A percentile compares a stretch with the other conserved stretches of the same genome.
phyloP scores from a whole-genome alignment of 352 stramenopile genomes.

The Hyphochytrium catenoides region DNA sequence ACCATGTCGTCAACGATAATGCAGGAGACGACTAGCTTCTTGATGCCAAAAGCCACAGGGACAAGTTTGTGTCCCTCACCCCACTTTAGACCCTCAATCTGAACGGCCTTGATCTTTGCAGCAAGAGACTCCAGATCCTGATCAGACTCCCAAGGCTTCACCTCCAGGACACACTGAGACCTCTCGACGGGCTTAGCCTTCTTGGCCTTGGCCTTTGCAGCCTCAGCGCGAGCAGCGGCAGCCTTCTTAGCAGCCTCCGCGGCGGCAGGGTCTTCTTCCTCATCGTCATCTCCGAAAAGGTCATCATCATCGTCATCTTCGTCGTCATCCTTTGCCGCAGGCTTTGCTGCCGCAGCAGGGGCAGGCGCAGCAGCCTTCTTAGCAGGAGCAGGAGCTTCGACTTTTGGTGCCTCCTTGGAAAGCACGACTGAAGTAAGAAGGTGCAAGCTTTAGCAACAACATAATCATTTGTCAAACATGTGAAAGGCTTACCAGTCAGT shows the following conservation, averaged over 20 bases:
- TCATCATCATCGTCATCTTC: conserved; percentile 29
- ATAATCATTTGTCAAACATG: too few relatives aligned
- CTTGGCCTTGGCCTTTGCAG: conserved; percentile 18
- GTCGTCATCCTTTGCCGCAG: conserved; percentile 11
- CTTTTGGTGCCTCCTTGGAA: too few relatives aligned
- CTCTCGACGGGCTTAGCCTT: conserved; percentile 20
- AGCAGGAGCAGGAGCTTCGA: conserved; percentile 5
- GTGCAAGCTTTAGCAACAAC: too few relatives aligned
- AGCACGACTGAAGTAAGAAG: too few relatives aligned
- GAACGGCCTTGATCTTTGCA: conserved; percentile 36
- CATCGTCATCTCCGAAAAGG: conserved; percentile 24
- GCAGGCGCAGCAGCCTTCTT: conserved; percentile 4
- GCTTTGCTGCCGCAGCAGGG: conserved; percentile 1
- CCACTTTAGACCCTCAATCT: conserved; percentile 42
- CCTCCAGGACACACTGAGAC: conserved; percentile 20
- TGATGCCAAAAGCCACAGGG: conserved; percentile 53
- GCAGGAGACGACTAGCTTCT: conserved; percentile 54
- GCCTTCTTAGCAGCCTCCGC: conserved; percentile 14
- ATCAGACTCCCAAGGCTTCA: conserved; percentile 49
- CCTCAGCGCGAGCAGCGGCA: conserved; percentile 14
- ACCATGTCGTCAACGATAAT: conserved; percentile 53
- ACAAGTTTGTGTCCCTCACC: conserved; percentile 55
- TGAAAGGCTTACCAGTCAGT: conserved; percentile 17
- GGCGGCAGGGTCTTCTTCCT: conserved; percentile 24
- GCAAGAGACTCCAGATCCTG: conserved; percentile 39